A percentile compares a stretch with the other conserved stretches of the same genome.
phyloP scores from a whole-genome alignment of 805 yeast species.

The Naumovozyma castellii region DNA sequence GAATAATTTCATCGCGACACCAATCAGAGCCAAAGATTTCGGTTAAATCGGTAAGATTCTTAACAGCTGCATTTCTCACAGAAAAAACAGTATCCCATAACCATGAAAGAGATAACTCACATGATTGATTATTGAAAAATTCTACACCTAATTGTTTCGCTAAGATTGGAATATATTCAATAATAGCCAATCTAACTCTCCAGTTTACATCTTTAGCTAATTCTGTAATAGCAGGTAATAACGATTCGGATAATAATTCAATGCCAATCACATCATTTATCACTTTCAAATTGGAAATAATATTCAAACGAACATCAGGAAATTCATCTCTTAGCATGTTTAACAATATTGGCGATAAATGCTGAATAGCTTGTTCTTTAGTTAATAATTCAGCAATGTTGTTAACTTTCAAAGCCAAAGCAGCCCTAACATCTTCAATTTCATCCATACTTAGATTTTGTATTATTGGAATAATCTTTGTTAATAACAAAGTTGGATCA shows the following conservation, averaged over 20 bases:
- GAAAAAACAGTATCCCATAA: slow-evolving; percentile 96
- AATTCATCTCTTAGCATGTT: slow-evolving; percentile 93
- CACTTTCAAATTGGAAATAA: slow-evolving; percentile 81
- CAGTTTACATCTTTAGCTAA: slow-evolving; percentile 94
- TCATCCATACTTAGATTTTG: slow-evolving; percentile 80
- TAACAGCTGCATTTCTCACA: slow-evolving; percentile 91
- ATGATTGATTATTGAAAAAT: slow-evolving; percentile 85
- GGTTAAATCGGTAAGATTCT: slow-evolving; percentile 69
- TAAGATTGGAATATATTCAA: slow-evolving; percentile 88
- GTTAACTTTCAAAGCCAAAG: slow-evolving; percentile 81
- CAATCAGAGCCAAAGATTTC: slow-evolving; percentile 86
- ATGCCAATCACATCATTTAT: slow-evolving; percentile 94
- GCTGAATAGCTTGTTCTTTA: slow-evolving; percentile 72
- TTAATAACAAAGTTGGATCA: slow-evolving; percentile 43
- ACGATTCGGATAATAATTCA: slow-evolving; percentile 70
- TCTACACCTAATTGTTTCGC: slow-evolving; percentile 91
- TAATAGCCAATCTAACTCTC: slow-evolving; percentile 95
- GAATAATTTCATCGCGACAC: slow-evolving; percentile 79
- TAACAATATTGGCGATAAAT: slow-evolving; percentile 76
- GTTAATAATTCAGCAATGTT: slow-evolving; percentile 79
- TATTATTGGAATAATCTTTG: slow-evolving; percentile 72
- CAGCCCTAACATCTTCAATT: slow-evolving; percentile 86
- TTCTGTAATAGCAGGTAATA: slow-evolving; percentile 92
- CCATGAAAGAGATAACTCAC: slow-evolving; percentile 92
- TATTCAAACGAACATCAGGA: slow-evolving; percentile 91